Evolutionary conservation across 2,329 filamentous ascomycete genomes (phyloP), one percentile per base, ranked within the genome.

Genomic region (Pestalotiopsis sp.): DNA sequence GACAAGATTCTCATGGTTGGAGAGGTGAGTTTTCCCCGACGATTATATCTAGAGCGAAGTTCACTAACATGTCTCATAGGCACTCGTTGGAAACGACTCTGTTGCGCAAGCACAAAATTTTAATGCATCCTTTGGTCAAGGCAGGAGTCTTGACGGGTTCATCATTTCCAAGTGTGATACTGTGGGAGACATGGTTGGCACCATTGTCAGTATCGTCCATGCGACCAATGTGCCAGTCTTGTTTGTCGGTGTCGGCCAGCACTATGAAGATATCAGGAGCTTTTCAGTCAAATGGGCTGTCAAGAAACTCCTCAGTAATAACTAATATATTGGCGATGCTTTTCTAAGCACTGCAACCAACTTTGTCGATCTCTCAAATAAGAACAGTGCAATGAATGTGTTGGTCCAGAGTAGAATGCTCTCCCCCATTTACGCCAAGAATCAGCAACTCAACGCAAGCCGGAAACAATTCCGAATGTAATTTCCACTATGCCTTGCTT

Each of bases 151-250:
- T 49, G 97, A 99, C 81, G 96, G 96, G 5, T 99, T 99, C 81
- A 97, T 99, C 78, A 98, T 99, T 75, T 95, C 92, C 70, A 99
- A 99, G 82, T 98, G 96, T 80, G 96, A 99, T 82, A 99, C 96
- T 0, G 97, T 99, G 49, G 97, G 96, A n/a, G 95, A 98, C 82
- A 98, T 98, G 95, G 94, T 98, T 58, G 94, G 88, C 74, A 98
- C 95, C 2, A 85, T 99, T 72, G 96, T 99, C 71, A 97, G 93
- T 79, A 95, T 99, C 85, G 95, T 99, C 52, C 95, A 98, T 82
- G 95, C 96, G 3, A 99, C 97, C 3, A 94, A 95, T 36, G 97
- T 99, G 60, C 97, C 97, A 0, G 94, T 99, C 23, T 87, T 98
- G 12, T 99, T 99, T 78, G 87, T 99, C 73, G 96, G 88, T 68